Conservation (phyloP, 805 yeast species). For the Cyberlindnera mississippiensis region DNA sequence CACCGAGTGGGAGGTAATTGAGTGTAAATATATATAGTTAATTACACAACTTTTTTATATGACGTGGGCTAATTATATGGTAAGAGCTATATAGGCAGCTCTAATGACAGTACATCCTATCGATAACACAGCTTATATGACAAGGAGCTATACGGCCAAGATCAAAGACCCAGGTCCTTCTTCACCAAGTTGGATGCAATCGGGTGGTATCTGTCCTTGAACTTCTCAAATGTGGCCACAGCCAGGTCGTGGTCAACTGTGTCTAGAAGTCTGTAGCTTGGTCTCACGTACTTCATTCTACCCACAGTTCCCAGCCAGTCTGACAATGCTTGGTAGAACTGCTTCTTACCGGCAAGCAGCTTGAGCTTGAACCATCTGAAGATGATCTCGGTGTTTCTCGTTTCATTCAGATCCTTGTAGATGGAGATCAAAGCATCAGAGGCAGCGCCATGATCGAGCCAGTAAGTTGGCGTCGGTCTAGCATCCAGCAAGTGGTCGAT, state of each 20-base stretch:
- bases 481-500: conserved; percentile 58
- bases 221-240: conserved; percentile 54
- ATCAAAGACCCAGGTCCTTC: conserved; percentile 63
- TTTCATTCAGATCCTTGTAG: conserved; percentile 38
- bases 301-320: conserved; percentile 90
- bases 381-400: conserved; percentile 76
- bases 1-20: no score
- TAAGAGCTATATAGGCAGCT: no score
- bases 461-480: conserved; percentile 39
- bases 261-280: conserved; percentile 68
- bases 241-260: conserved; percentile 66
- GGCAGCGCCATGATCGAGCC: conserved; percentile 32
- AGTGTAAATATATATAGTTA: no score
- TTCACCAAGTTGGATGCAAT: conserved; percentile 79
- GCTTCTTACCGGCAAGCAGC: conserved; percentile 46
- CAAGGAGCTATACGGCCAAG: background rate
- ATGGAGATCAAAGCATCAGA: conserved; percentile 33
- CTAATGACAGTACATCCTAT: no score
- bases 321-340: conserved; percentile 53
- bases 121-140: background rate
- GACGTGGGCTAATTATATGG: no score
- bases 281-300: conserved; percentile 91
- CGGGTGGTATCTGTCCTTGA: conserved; percentile 69
- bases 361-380: conserved; percentile 74
- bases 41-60: no score